Conservation (phyloP, 2,329 filamentous ascomycete genomes). For the Pseudogymnoascus sp. region DNA sequence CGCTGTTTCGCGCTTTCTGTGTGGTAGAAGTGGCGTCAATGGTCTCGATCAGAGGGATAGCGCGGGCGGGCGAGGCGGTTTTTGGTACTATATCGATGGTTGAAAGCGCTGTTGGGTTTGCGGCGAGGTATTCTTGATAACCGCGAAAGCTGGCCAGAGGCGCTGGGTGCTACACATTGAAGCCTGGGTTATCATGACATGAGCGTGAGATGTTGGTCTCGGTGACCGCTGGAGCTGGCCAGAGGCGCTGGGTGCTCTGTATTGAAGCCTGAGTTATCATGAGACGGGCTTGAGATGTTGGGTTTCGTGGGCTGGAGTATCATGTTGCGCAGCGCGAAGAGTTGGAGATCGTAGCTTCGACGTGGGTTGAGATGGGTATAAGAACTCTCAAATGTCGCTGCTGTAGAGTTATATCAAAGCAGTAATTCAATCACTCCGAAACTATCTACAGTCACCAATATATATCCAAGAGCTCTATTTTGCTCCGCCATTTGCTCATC, state of each 20-base stretch:
- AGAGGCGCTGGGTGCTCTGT: too few relatives aligned
- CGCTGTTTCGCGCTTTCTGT: background rate
- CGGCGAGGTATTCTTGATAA: background rate
- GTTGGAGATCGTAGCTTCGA: background rate
- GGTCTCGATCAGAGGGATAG: background rate
- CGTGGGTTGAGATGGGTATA: background rate
- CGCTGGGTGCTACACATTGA: background rate
- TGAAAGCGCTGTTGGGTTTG: background rate
- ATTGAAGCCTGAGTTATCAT: background rate
- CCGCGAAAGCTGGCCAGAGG: background rate
- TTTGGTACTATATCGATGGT: background rate
- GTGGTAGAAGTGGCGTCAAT: background rate
- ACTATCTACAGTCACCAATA: background rate
- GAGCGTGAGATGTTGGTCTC: too few relatives aligned
- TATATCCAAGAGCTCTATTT: background rate
- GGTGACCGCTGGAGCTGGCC: too few relatives aligned
- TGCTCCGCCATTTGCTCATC: background rate
- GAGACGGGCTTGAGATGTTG: background rate
- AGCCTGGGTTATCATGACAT: too few relatives aligned
- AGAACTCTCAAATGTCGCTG: background rate
- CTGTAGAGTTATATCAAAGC: background rate
- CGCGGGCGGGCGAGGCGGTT: background rate
- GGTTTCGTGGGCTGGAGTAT: background rate
- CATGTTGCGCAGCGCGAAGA: background rate
- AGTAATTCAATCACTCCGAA: background rate